Evolutionary conservation across 768 basidiomycete genomes (phyloP), one percentile per base, ranked within the genome.

Genomic region (Amylocystis lapponica): DNA sequence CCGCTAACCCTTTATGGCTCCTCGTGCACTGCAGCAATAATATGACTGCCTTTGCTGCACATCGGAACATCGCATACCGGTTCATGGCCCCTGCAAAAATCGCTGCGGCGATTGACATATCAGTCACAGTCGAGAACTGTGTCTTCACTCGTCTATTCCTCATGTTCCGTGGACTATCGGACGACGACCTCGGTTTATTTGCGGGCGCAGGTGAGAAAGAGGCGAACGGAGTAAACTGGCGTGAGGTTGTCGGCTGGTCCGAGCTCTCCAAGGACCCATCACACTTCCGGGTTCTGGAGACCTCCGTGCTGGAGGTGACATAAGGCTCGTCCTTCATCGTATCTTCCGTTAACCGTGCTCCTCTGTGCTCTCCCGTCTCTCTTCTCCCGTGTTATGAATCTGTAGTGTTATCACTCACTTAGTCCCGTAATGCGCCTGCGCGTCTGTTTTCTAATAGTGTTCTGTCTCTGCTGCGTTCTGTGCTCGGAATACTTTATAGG

Each of bases 51-150:
- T 90, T 90, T 61, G 67, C 81, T 9, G 68, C 70, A 13, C 86
- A 92, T 66, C 86, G 82, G 58, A 90, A 92, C 62, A 87, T 92
- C 48, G 89, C 88, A 16, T 92, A 91, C 58, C 81, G 89, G n/a
- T 90, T 92, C 63, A 74, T 92, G 48, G 76, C 81, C 8, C 89
- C 86, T 5, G 68, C 72, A 46, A 83, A 78, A 54, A 85, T 92
- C 33, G 85, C 87, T 5, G 79, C 86, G 3, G 89, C 89, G n/a
- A 77, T 92, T 44, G 89, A 92, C 57, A 86, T 92, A 49, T 80
- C 83, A 1, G 80, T 92, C n/a, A 84, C 86, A 1, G 72, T 76
- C 10, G 85, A 89, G 39, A 80, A 83, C 19, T 89, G 86, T 56
- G 69, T 84, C 45, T 90, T 88, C 60, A 91, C 85, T 7, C 80